These are phyloP conservation scores for Phytophthora pinifolia DNA, from an alignment of 352 stramenopile species.

Conservation along the genomic window DNA sequence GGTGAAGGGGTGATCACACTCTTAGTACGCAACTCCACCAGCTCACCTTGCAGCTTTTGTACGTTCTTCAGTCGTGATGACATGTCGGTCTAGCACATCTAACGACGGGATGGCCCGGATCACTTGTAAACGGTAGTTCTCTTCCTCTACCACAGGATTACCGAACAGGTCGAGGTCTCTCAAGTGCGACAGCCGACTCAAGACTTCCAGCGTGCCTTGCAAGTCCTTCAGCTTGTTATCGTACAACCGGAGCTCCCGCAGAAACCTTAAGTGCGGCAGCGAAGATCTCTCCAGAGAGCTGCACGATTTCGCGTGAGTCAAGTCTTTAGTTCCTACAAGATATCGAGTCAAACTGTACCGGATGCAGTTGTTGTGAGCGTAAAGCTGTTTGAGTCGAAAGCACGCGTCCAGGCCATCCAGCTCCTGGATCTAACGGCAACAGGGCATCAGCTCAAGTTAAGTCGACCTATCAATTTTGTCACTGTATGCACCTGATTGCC, in stretches of 20 bases:
- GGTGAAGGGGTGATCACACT: background rate
- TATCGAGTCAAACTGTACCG: slow-evolving; percentile 16
- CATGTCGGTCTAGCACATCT: slow-evolving; percentile 75
- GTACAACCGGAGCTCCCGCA: slow-evolving; percentile 76
- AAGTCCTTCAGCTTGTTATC: slow-evolving; percentile 85
- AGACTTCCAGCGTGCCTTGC: slow-evolving; percentile 41
- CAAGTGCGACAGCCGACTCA: slow-evolving; percentile 64
- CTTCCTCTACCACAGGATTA: slow-evolving; percentile 81
- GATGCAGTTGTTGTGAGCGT: slow-evolving; percentile 87
- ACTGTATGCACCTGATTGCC: slow-evolving; percentile 57
- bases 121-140: slow-evolving; percentile 84
- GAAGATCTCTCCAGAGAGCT: slow-evolving; percentile 53
- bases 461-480: background rate
- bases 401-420: slow-evolving; percentile 79
- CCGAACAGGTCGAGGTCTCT: slow-evolving; percentile 80
- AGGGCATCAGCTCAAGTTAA: background rate
- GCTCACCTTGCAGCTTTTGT: slow-evolving; percentile 37
- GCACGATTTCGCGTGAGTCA: background rate
- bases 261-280: slow-evolving; percentile 70
- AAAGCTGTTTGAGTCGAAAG: slow-evolving; percentile 89
- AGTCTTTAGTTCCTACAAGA: too few species aligned
- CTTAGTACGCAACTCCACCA: background rate
- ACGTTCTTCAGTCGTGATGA: slow-evolving; percentile 76
- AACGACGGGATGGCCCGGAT: slow-evolving; percentile 76
- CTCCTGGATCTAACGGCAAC: slow-evolving; percentile 40